Evolutionary conservation across 331 rosid genomes (phyloP).

Genomic region (Prunus yedoensis): DNA sequence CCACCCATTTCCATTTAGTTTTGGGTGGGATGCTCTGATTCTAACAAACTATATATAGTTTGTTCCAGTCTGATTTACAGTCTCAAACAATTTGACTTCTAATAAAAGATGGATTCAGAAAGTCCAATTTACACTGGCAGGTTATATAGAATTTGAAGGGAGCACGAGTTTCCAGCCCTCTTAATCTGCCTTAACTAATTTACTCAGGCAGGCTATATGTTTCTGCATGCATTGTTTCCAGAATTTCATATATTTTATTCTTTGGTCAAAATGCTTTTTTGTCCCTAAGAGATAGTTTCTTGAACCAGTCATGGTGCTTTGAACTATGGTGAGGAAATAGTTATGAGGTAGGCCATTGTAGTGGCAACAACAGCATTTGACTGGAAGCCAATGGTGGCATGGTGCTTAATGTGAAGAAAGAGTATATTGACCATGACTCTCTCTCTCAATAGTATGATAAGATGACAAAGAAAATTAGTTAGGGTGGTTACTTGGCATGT

Average conservation of each 20-base stretch:
- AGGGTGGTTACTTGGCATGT: background rate
- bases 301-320: no score
- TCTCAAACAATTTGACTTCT: constrained; percentile 1
- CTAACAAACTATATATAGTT: background rate
- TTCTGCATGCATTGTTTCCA: background rate
- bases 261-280: background rate
- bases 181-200: background rate
- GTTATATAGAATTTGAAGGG: background rate
- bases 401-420: background rate
- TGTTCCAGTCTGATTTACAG: background rate
- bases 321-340: no score
- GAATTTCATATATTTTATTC: background rate
- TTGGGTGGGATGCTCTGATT: background rate
- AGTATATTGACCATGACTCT: background rate
- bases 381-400: background rate
- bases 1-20: background rate
- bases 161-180: background rate
- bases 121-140: background rate
- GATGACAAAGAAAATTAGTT: no score
- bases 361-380: background rate
- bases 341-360: background rate
- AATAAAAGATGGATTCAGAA: constrained; percentile 12
- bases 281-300: background rate
- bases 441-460: background rate
- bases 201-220: background rate